A percentile compares a stretch with the other conserved stretches of the same genome.
These are phyloP conservation scores for Boletales sp. DNA, from an alignment of 768 basidiomycete genomes.

Conservation along the genomic window DNA sequence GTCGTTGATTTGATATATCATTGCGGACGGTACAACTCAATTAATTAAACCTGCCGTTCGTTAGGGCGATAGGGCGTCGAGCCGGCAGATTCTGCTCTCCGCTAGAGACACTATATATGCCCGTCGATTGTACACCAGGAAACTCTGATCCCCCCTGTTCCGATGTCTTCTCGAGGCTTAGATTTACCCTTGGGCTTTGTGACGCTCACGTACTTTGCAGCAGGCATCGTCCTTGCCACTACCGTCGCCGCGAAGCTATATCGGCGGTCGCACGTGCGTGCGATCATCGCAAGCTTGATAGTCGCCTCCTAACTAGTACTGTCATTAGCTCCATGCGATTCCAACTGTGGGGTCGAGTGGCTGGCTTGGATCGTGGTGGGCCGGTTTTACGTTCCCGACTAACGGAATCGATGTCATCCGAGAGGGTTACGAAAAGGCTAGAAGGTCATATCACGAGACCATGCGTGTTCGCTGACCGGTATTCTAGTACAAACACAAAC, in stretches of 20 bases:
- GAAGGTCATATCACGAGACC: background rate
- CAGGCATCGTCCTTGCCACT: background rate
- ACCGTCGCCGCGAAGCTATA: background rate
- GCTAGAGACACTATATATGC: background rate
- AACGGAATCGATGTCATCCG: conserved; percentile 22
- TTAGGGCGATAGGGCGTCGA: background rate
- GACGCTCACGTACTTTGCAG: background rate
- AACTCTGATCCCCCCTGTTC: background rate
- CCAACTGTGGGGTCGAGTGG: conserved; percentile 28
- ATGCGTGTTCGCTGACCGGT: background rate
- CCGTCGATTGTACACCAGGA: background rate
- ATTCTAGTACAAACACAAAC: conserved; percentile 23
- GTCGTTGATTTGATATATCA: background rate
- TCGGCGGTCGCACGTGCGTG: background rate
- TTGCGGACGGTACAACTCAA: background rate
- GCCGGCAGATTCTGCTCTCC: background rate
- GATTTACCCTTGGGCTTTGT: background rate
- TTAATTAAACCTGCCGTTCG: background rate
- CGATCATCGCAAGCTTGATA: background rate
- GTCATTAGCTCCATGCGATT: conserved; percentile 19
- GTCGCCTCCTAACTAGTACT: background rate
- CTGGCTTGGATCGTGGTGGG: conserved; percentile 28
- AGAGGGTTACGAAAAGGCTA: conserved; percentile 31
- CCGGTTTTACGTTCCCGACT: conserved; percentile 12
- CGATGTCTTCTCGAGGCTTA: background rate